A percentile compares a stretch with the other conserved stretches of the same genome.
These are phyloP conservation scores for Taphrina sp. DNA, from an alignment of 1,139 yeast species.

Conservation along the genomic window DNA sequence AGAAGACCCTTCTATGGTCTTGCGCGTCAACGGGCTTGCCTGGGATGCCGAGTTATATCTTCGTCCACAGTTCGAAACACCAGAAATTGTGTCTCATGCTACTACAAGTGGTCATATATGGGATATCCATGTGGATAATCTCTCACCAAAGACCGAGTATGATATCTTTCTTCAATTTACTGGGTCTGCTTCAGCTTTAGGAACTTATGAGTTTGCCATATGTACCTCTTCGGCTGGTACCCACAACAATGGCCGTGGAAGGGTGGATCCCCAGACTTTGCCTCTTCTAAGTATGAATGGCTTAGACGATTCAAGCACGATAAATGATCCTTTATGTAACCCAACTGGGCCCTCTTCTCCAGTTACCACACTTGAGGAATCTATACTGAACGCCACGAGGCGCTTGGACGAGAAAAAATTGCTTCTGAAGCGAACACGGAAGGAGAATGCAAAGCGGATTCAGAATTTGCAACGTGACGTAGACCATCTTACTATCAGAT, in stretches of 20 bases:
- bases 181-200: background rate
- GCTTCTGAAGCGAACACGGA: slow-evolving; percentile 17
- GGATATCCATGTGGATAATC: slow-evolving; percentile 14
- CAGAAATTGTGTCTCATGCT: background rate
- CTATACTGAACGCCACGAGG: slow-evolving; percentile 14
- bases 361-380: slow-evolving; percentile 20
- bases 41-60: slow-evolving; percentile 4
- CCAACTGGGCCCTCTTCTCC: slow-evolving; percentile 20
- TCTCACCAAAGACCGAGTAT: slow-evolving; percentile 27
- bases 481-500: slow-evolving; percentile 7
- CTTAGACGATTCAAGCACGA: background rate
- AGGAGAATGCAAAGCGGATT: slow-evolving; percentile 23
- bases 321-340: background rate
- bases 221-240: slow-evolving; percentile 12
- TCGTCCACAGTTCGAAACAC: background rate
- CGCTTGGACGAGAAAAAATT: slow-evolving; percentile 12
- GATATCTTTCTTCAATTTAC: slow-evolving; percentile 6
- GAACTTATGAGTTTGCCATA: slow-evolving; percentile 6
- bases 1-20: slow-evolving; percentile 1
- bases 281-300: slow-evolving; percentile 7
- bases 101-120: background rate
- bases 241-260: background rate
- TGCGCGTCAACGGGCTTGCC: slow-evolving; percentile 20
- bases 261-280: background rate
- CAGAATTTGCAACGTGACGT: slow-evolving; percentile 26